Base-by-base conservation (phyloP, 345 rosid species). In the Aegle marmelos region DNA sequence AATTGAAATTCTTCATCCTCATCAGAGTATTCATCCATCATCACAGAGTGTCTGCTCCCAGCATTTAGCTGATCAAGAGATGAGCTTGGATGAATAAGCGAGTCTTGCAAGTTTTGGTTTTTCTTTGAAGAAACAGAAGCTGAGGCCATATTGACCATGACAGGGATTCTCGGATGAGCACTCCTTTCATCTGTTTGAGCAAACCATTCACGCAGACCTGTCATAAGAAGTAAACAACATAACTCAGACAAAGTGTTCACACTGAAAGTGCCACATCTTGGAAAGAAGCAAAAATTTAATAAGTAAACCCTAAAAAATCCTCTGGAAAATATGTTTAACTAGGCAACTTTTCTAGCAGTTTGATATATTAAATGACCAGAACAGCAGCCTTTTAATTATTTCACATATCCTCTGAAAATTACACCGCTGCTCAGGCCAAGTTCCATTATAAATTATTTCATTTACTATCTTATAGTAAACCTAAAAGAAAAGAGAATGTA, bases 141-240 rank as follows among this genome's bases (percentile, higher is more conserved):
- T 72, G 98, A 87, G 39, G 97, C 87, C 98, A 97, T 94, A 83
- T 93, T 97, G 83, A 92, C 97, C 99, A 97, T 97, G 78, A 89
- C 97, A 25, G 98, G 98, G 45, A 97, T 97, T 86, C 98, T 91
- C 8, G 96, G 95, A 53, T 93, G 94, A 79, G 92, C 89, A 86
- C 91, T 91, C 81, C 98, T 90, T 85, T 91, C 98, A 87, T 97
- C 99, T 60, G 94, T 92, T 85, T 94, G 98, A 48, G 95, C 82
- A 85, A 97, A 94, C 96, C 98, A 97, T 82, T 97, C 99, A 2
- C 98, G 98, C 81, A 97, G 79, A 83, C 99, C 99, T 97, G 85
- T 53, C 60, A 74, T 27, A 48, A 72, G 63, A 69, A 58, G 19
- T 37, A 57, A 73, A 54, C 53, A 79, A 63, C 45, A 65, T 71